Percentiles rank a stretch among this genome's conserved stretches.
These are phyloP conservation scores for Rehmannia glutinosa DNA, from an alignment of 257 asterid species.

Conservation along the genomic window DNA sequence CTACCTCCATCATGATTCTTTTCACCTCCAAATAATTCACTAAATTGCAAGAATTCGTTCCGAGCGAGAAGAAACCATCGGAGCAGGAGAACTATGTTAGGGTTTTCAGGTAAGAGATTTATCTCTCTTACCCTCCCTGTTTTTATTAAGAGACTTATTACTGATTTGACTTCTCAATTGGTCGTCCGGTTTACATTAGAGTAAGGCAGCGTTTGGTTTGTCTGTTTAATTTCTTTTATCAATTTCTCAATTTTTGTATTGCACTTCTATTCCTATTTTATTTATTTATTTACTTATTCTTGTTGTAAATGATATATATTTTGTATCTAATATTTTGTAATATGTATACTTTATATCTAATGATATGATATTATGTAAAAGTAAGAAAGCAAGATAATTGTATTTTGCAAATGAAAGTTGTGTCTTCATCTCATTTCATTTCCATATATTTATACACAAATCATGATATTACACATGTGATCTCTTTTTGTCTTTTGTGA, in stretches of 20 bases:
- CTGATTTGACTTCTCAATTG: slow-evolving; percentile 12
- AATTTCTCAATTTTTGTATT: not conserved
- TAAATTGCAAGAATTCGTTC: slow-evolving; percentile 5
- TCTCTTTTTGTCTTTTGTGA: too few species aligned
- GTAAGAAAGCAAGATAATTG: too few species aligned
- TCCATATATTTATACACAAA: too few species aligned
- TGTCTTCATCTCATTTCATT: too few species aligned
- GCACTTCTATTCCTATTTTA: too few species aligned
- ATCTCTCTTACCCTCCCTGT: not conserved
- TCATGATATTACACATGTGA: too few species aligned
- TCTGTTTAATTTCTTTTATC: not conserved
- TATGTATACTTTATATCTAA: too few species aligned
- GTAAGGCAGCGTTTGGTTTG: not conserved
- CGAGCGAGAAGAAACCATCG: slow-evolving; percentile 19
- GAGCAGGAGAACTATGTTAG: slow-evolving; percentile 19
- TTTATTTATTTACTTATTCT: too few species aligned
- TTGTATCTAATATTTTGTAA: too few species aligned
- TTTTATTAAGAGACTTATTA: not conserved
- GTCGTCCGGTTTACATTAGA: not conserved
- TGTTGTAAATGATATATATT: too few species aligned
- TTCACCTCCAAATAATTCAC: slow-evolving; percentile 14
- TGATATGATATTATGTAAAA: too few species aligned
- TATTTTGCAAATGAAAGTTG: too few species aligned
- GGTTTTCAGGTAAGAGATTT: slow-evolving; percentile 23
- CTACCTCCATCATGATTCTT: slow-evolving; percentile 69